phyloP scores from a whole-genome alignment of 2,329 filamentous ascomycete genomes.

The Didymella lethalis region DNA sequence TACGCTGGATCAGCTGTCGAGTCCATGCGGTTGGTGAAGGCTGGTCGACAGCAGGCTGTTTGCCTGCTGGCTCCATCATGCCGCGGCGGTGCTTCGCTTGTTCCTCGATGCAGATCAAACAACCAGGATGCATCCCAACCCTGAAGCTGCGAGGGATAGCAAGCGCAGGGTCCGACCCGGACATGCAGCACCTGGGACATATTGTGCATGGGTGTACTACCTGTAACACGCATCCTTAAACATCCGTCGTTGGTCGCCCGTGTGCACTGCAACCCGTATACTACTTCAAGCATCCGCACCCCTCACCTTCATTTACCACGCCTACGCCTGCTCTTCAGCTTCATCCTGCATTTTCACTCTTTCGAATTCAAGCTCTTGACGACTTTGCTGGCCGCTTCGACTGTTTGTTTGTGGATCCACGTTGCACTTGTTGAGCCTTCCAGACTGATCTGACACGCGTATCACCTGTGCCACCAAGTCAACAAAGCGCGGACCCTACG shows the following conservation, averaged over 20 bases:
- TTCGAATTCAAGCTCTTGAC: constrained; percentile 11
- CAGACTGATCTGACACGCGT: constrained; percentile 17
- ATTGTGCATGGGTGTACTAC: constrained; percentile 27
- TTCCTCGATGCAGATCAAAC: constrained; percentile 43
- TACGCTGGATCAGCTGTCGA: constrained; percentile 2
- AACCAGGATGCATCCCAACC: constrained; percentile 17
- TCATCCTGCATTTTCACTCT: not conserved
- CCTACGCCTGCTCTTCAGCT: constrained; percentile 8
- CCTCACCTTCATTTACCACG: constrained; percentile 25
- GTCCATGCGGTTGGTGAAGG: constrained; percentile 12
- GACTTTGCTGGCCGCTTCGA: constrained; percentile 11
- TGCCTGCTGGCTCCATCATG: constrained; percentile 23
- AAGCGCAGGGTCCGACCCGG: constrained; percentile 19
- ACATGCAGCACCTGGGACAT: constrained; percentile 16
- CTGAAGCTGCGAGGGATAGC: constrained; percentile 23
- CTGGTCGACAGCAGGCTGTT: constrained; percentile 6
- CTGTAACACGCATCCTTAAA: constrained; percentile 35
- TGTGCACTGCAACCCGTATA: not conserved
- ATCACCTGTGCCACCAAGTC: constrained; percentile 23
- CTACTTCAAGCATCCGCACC: constrained; percentile 20
- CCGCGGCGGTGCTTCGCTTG: constrained; percentile 33
- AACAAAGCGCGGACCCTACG: constrained; percentile 21
- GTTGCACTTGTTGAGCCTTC: constrained; percentile 18
- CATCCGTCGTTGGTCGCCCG: constrained; percentile 19
- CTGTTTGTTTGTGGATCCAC: constrained; percentile 7